Evolutionary conservation across 352 stramenopile species (phyloP).

Genomic region (Pythium monospermum): DNA sequence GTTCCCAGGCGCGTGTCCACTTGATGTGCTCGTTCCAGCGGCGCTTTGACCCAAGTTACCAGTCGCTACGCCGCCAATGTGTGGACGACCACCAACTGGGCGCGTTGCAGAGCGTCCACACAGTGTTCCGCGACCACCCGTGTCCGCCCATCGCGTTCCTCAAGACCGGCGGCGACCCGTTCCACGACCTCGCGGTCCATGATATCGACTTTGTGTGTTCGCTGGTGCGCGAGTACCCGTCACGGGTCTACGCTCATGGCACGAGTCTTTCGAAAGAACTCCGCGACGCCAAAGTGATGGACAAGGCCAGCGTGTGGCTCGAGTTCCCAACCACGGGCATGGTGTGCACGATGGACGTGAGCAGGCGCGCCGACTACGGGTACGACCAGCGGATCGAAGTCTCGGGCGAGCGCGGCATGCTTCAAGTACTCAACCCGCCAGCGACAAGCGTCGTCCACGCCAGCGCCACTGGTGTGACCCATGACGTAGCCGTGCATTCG

Average conservation of each 20-base stretch:
- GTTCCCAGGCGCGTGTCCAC: slow-evolving; percentile 40
- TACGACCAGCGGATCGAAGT: slow-evolving; percentile 93
- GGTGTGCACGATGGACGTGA: slow-evolving; percentile 88
- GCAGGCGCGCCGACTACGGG: slow-evolving; percentile 79
- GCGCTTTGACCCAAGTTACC: slow-evolving; percentile 89
- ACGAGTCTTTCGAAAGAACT: slow-evolving; percentile 73
- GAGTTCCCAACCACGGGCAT: slow-evolving; percentile 61
- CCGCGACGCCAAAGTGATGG: slow-evolving; percentile 61
- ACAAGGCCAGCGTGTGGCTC: slow-evolving; percentile 80
- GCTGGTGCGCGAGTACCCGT: slow-evolving; percentile 68
- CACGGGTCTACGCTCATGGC: slow-evolving; percentile 79
- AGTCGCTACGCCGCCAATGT: slow-evolving; percentile 36
- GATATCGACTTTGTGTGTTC: slow-evolving; percentile 91
- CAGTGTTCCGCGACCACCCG: slow-evolving; percentile 89
- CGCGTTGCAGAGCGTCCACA: slow-evolving; percentile 72
- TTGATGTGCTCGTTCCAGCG: slow-evolving; percentile 91
- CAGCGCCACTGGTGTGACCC: slow-evolving; percentile 41
- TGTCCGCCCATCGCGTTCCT: slow-evolving; percentile 87
- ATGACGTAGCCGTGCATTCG: slow-evolving; percentile 66
- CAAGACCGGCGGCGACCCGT: slow-evolving; percentile 83
- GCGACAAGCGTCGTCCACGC: slow-evolving; percentile 58
- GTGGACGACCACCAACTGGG: slow-evolving; percentile 51
- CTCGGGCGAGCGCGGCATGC: slow-evolving; percentile 64
- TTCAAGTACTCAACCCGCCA: slow-evolving; percentile 67
- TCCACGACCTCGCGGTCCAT: slow-evolving; percentile 88